Conservation (phyloP, 2,329 filamentous ascomycete species). For the Polytolypa hystricis region DNA sequence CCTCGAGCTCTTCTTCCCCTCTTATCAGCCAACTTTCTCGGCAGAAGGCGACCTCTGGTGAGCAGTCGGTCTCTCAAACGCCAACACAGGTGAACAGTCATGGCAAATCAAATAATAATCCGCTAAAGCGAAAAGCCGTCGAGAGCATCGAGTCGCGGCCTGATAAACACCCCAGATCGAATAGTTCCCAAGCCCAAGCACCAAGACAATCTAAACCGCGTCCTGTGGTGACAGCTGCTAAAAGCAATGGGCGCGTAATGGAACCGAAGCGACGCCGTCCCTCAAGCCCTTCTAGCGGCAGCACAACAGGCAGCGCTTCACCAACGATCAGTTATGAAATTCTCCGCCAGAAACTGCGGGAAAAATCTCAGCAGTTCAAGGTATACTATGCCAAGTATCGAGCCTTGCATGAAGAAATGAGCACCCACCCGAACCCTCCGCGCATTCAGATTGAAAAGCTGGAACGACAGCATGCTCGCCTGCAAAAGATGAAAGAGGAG, state of each 20-base stretch:
- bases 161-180: background rate
- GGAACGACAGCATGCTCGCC: constrained; percentile 42
- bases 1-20: constrained; percentile 37
- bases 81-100: constrained; percentile 18
- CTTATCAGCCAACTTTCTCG: constrained; percentile 29
- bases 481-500: constrained; percentile 48
- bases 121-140: constrained; percentile 33
- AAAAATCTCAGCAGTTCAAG: constrained; percentile 41
- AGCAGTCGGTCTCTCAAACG: constrained; percentile 15
- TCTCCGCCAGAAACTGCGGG: constrained; percentile 27
- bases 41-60: constrained; percentile 13
- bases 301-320: constrained; percentile 30
- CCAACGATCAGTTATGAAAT: constrained; percentile 28
- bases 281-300: constrained; percentile 30
- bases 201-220: constrained; percentile 7
- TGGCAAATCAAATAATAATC: constrained; percentile 21
- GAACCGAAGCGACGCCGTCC: constrained; percentile 32
- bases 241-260: constrained; percentile 24
- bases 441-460: constrained; percentile 42
- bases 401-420: constrained; percentile 40
- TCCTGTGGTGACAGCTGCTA: constrained; percentile 12
- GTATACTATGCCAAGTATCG: constrained; percentile 48
- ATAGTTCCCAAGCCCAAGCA: constrained; percentile 1
- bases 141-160: too few relatives aligned
- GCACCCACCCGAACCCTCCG: constrained; percentile 31